Base-by-base conservation (phyloP, 169 alveolate species). In the Cryptosporidium canis region DNA sequence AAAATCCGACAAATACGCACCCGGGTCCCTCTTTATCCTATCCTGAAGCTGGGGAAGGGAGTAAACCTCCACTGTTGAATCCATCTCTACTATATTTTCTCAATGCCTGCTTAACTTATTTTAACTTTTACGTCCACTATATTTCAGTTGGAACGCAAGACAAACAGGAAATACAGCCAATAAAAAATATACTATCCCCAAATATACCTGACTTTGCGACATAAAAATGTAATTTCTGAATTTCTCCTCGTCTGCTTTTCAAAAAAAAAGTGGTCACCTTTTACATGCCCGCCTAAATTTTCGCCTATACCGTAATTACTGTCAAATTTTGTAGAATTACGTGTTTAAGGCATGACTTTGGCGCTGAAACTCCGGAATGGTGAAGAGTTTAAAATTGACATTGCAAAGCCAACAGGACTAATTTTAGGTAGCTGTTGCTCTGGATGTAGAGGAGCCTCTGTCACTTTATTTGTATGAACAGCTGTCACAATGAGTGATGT, bases 21-120 rank as follows among this genome's bases (percentile, higher is more conserved):
- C 82, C 1, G 93, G 92, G 35, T 91, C 93, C 41, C 91, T 67
- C 90, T 85, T 91, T 29, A 91, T 56, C 37, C 87, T 53, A 65
- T 85, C 85, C 82, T 91, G 93, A 53, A 68, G 51, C 18, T 77
- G 87, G 37, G 87, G 87, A 11, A 77, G 21, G 3, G 87, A 77
- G 58, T 77, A 77, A 56, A 77, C 64, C 58, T 77, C 87, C 16
- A 43, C 5, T 5, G 66, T 51, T 27, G 65, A 35, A 11, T 70
- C 84, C 43, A 63, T 24, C 31, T 37, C 31, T 16, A 27, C 21
- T 31, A 31, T 63, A 29, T 27, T 14, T 18, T 0, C 21, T 6
- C 29, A 18, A 4, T 16, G 18, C 9, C 16, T 35, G 29, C n/a
- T 63, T 31, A 39, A 37, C 65, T 41, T 67, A 14, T 16, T 35